phyloP scores from a whole-genome alignment of 2,329 filamentous ascomycete species.

The Metarhizium guizhouense region DNA sequence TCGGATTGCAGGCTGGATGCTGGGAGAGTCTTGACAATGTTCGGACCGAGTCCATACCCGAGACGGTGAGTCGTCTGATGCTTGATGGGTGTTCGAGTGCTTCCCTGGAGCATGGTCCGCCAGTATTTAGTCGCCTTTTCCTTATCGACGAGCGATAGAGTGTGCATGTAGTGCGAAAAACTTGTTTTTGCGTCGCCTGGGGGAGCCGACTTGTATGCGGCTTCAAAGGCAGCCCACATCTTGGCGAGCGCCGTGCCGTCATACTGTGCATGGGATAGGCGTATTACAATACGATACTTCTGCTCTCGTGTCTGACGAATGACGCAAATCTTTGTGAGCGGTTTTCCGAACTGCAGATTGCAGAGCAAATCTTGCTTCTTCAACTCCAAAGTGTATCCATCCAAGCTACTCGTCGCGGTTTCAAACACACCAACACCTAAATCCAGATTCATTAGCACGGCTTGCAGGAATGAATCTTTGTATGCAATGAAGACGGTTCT shows the following conservation, averaged over 20 bases:
- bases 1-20: neutral
- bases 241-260: slow-evolving; percentile 3
- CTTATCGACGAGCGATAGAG: neutral
- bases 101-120: slow-evolving; percentile 1
- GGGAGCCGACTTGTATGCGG: neutral
- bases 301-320: neutral
- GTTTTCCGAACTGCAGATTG: neutral
- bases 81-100: neutral
- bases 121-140: neutral
- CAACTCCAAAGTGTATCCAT: slow-evolving; percentile 1
- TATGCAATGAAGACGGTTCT: slow-evolving; percentile 2
- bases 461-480: slow-evolving; percentile 3
- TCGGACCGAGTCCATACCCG: slow-evolving; percentile 1
- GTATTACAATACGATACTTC: neutral
- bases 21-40: neutral
- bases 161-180: neutral
- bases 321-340: neutral
- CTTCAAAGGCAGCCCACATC: slow-evolving; percentile 2
- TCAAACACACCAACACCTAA: neutral
- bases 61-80: slow-evolving; percentile 1
- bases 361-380: neutral
- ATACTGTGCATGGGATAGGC: slow-evolving; percentile 3
- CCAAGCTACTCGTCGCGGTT: neutral
- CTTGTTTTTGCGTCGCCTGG: neutral
- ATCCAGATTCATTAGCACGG: neutral